phyloP scores from a whole-genome alignment of 2,329 filamentous ascomycete genomes.

The Fusarium azukiicola region DNA sequence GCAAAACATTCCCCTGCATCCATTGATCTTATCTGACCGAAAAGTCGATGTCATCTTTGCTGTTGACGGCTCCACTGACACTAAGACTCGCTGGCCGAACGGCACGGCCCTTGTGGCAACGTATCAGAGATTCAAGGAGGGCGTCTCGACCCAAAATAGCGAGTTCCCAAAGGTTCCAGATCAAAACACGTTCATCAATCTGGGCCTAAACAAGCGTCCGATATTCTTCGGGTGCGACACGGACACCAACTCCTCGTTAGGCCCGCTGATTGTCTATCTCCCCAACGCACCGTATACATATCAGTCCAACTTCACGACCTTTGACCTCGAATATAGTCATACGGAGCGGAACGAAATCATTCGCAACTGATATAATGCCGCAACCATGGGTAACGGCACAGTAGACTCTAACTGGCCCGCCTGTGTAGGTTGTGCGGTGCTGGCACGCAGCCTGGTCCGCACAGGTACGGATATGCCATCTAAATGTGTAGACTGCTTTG shows the following conservation, averaged over 20 bases:
- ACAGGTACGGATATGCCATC: conserved; percentile 83
- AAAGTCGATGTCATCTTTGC: conserved; percentile 90
- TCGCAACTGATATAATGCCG: conserved; percentile 88
- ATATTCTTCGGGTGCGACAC: conserved; percentile 91
- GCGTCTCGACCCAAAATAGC: conserved; percentile 80
- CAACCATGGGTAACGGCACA: conserved; percentile 66
- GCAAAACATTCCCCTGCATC: conserved; percentile 90
- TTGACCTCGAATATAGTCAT: conserved; percentile 80
- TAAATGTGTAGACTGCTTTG: conserved; percentile 87
- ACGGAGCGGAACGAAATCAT: conserved; percentile 87
- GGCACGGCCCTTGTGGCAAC: conserved; percentile 88
- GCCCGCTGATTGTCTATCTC: conserved; percentile 89
- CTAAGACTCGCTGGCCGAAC: conserved; percentile 85
- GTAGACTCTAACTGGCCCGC: conserved; percentile 85
- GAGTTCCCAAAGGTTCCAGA: conserved; percentile 87
- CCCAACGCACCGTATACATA: conserved; percentile 89
- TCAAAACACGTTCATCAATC: conserved; percentile 88
- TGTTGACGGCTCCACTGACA: conserved; percentile 89
- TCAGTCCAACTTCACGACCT: conserved; percentile 88
- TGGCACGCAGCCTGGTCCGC: conserved; percentile 85
- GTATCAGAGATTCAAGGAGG: conserved; percentile 82
- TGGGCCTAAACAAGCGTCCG: conserved; percentile 86
- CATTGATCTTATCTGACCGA: conserved; percentile 86
- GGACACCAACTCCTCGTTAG: conserved; percentile 41
- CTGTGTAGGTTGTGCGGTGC: conserved; percentile 90